Evolutionary conservation across 441 rosid genomes (phyloP).

Genomic region (Euphorbia schlechtendalii): DNA sequence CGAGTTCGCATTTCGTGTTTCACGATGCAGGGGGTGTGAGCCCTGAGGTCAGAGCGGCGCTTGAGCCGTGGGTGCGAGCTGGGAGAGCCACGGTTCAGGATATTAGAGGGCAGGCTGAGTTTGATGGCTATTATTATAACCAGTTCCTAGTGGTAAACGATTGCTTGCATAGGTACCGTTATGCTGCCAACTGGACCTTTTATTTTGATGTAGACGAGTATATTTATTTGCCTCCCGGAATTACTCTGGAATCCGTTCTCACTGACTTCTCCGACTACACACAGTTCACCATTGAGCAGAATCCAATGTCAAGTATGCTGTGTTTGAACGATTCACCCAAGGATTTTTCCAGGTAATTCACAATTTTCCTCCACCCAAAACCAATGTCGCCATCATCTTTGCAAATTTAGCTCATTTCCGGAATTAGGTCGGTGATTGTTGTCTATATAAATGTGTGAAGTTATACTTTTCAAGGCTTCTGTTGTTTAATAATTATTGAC

Average conservation of each 20-base stretch:
- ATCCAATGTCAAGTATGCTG: conserved; percentile 65
- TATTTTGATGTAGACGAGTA: conserved; percentile 83
- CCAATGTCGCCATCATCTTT: too few relatives aligned
- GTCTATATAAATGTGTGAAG: too few relatives aligned
- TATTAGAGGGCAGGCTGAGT: conserved; percentile 50
- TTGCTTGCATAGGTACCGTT: conserved; percentile 57
- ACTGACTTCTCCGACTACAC: conserved; percentile 45
- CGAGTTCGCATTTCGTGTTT: conserved; percentile 67
- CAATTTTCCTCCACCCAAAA: too few relatives aligned
- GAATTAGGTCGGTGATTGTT: too few relatives aligned
- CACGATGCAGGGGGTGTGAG: conserved; percentile 79
- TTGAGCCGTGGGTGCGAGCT: conserved; percentile 63
- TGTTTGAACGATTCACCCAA: conserved; percentile 52
- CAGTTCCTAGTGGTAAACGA: conserved; percentile 81
- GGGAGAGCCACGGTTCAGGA: conserved; percentile 70
- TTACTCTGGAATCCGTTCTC: conserved; percentile 47
- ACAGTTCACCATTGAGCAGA: conserved; percentile 87
- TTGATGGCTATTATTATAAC: conserved; percentile 73
- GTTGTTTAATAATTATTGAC: too few relatives aligned
- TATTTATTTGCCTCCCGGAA: conserved; percentile 49
- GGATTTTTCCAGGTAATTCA: conserved; percentile 46
- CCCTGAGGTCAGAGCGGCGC: conserved; percentile 44
- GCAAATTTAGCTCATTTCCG: too few relatives aligned
- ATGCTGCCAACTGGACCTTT: conserved; percentile 70
- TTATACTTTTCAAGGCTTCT: too few relatives aligned